phyloP scores from a whole-genome alignment of 257 asterid genomes.

The Nicotiana otophora region DNA sequence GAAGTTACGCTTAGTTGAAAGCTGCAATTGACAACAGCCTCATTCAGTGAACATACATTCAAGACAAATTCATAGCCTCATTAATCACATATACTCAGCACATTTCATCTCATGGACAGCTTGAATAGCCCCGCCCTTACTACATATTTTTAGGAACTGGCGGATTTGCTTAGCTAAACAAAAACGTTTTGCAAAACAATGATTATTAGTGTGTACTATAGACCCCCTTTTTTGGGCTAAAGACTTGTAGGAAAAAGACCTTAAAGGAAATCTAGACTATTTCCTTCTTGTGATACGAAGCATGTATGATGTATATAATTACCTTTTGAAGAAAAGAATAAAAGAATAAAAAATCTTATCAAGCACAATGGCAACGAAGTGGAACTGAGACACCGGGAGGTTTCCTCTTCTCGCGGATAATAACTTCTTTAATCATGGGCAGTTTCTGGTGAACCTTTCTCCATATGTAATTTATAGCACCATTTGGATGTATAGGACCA shows the following conservation, averaged over 20 bases:
- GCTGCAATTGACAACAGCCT: not conserved
- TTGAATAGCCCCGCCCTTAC: too few species aligned
- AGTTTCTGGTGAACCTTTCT: slow-evolving; percentile 69
- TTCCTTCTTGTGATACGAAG: not conserved
- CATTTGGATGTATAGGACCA: slow-evolving; percentile 53
- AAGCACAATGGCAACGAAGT: slow-evolving; percentile 77
- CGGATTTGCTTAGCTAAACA: not conserved
- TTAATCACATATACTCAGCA: not conserved
- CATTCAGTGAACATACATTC: not conserved
- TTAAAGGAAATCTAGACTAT: not conserved
- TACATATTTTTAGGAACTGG: not conserved
- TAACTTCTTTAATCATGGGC: slow-evolving; percentile 71
- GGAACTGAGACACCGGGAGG: slow-evolving; percentile 70
- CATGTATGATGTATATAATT: not conserved
- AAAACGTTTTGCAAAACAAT: too few species aligned
- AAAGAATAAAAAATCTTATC: slow-evolving; percentile 7
- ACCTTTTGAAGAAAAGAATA: not conserved
- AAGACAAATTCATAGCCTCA: not conserved
- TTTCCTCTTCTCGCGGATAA: slow-evolving; percentile 73
- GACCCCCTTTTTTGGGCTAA: not conserved
- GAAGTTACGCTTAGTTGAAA: not conserved
- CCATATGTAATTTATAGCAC: slow-evolving; percentile 88
- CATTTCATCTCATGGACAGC: not conserved
- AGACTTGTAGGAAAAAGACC: not conserved
- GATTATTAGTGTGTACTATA: too few species aligned